These are phyloP conservation scores for Leptodermis oblonga DNA, from an alignment of 257 asterid species.

Conservation along the genomic window DNA sequence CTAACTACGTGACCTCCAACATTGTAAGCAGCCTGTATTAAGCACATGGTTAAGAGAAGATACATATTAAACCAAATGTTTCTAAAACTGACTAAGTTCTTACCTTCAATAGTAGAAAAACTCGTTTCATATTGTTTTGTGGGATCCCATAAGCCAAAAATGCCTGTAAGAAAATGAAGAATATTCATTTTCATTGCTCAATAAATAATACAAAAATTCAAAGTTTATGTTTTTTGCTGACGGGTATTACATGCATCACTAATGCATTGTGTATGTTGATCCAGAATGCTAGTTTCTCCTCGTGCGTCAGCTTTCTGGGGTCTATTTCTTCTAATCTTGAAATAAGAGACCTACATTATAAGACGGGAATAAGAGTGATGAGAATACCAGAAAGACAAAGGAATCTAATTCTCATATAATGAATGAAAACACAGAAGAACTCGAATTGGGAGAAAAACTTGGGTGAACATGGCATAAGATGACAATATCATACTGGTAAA, in stretches of 20 bases:
- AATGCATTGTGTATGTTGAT: constrained; percentile 90
- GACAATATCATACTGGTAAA: background rate
- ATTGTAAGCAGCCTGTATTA: constrained; percentile 82
- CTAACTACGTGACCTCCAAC: constrained; percentile 88
- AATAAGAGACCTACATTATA: constrained; percentile 65
- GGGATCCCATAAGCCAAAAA: constrained; percentile 93
- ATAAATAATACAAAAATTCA: background rate
- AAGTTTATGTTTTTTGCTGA: background rate
- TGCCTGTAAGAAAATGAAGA: constrained; percentile 46
- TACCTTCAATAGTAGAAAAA: constrained; percentile 88
- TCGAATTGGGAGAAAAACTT: background rate
- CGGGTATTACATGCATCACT: constrained; percentile 84
- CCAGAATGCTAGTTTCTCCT: constrained; percentile 97
- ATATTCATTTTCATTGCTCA: constrained; percentile 1
- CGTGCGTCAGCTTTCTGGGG: constrained; percentile 71
- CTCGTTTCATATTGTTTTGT: constrained; percentile 75
- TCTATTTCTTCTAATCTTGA: constrained; percentile 77
- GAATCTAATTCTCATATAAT: background rate
- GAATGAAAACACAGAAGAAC: background rate
- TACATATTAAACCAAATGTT: background rate
- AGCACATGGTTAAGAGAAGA: constrained; percentile 27
- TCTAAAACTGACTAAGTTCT: constrained; percentile 2
- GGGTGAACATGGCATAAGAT: constrained; percentile 2
- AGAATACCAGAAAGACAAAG: background rate
- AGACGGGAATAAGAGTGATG: constrained; percentile 11